Conservation (phyloP, 2,329 filamentous ascomycete species). For the Fusarium dlaminii region DNA sequence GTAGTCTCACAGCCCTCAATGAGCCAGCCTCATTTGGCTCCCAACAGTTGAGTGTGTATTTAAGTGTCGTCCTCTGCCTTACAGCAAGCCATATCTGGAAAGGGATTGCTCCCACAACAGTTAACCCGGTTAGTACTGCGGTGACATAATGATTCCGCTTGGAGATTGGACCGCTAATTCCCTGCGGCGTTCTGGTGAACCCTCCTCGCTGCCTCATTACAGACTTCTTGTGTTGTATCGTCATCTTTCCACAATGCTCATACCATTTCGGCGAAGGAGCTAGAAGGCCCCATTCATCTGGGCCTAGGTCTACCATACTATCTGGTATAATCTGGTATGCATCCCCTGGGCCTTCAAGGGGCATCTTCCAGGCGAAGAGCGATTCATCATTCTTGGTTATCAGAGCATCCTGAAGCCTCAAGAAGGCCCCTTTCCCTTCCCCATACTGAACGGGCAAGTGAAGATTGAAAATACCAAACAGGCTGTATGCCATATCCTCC, state of each 20-base stretch:
- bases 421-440: not conserved
- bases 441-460: not conserved
- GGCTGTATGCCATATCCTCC: not conserved
- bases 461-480: not conserved
- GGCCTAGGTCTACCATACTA: not conserved
- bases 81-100: constrained; percentile 1
- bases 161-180: not conserved
- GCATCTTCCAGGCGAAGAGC: not conserved
- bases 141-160: not conserved
- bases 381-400: not conserved
- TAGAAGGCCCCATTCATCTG: not conserved
- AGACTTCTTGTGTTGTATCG: not conserved
- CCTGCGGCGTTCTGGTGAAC: not conserved
- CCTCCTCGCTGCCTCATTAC: not conserved
- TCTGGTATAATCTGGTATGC: not conserved
- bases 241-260: not conserved
- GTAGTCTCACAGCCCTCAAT: not conserved
- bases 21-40: not conserved
- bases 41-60: not conserved
- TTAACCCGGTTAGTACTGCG: not conserved
- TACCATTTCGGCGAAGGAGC: not conserved
- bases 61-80: not conserved
- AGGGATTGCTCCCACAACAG: not conserved
- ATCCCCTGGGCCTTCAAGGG: not conserved
- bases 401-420: not conserved